Evolutionary conservation across 2,329 filamentous ascomycete genomes (phyloP).

Genomic region (Hymenoscyphus fructigenus): DNA sequence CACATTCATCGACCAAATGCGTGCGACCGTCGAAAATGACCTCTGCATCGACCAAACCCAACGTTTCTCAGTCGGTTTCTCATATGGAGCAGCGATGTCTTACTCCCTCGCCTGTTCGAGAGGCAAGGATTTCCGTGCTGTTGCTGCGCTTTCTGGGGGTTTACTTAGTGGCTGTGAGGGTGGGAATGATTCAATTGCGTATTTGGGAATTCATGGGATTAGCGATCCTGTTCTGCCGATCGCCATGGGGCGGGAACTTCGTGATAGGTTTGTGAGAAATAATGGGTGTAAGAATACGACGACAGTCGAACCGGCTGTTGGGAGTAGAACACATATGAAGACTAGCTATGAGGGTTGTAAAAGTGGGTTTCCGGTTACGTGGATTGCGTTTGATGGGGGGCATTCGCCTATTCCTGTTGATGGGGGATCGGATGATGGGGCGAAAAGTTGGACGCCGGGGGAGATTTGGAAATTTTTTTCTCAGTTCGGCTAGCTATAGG

Average conservation of each 20-base stretch:
- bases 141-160: constrained; percentile 35
- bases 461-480: constrained; percentile 39
- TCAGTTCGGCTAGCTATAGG: not conserved
- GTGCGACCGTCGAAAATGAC: constrained; percentile 33
- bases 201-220: constrained; percentile 39
- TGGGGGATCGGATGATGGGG: constrained; percentile 11
- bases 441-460: constrained; percentile 24
- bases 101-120: constrained; percentile 39
- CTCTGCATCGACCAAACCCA: constrained; percentile 38
- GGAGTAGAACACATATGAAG: constrained; percentile 11
- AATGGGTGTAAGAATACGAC: constrained; percentile 36
- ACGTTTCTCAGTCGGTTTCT: constrained; percentile 39
- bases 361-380: constrained; percentile 37
- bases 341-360: constrained; percentile 34
- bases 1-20: constrained; percentile 37
- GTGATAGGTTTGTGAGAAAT: constrained; percentile 40
- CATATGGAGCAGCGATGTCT: constrained; percentile 40
- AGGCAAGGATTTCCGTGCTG: constrained; percentile 36
- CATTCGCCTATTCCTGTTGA: constrained; percentile 33
- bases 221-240: constrained; percentile 40
- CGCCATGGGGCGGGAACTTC: constrained; percentile 35
- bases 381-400: constrained; percentile 37
- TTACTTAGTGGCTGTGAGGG: constrained; percentile 34
- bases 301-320: not conserved
- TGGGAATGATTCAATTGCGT: constrained; percentile 37